Percentiles rank a stretch among this genome's conserved stretches.
Evolutionary conservation across 768 basidiomycete species (phyloP).

Genomic region (Tubosaeta brunneosetosa): DNA sequence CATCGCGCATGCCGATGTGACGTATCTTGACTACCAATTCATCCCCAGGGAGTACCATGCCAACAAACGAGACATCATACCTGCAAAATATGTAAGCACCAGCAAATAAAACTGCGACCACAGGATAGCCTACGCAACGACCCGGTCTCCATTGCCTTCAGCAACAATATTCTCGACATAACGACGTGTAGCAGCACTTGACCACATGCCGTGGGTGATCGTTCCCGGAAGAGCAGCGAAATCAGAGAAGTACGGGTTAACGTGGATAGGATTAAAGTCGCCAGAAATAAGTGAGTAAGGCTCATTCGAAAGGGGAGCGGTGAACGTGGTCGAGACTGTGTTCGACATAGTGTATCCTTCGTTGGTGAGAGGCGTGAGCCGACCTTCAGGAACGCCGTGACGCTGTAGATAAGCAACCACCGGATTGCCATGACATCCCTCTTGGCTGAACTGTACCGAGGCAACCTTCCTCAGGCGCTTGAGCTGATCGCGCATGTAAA

Average conservation of each 20-base stretch:
- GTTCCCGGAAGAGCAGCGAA: constrained; percentile 91
- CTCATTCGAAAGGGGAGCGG: constrained; percentile 86
- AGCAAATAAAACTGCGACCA: not conserved
- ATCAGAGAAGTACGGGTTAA: constrained; percentile 97
- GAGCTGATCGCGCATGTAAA: constrained; percentile 84
- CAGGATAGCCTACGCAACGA: constrained; percentile 63
- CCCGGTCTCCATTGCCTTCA: constrained; percentile 87
- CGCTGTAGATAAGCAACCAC: constrained; percentile 91
- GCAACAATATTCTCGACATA: constrained; percentile 93
- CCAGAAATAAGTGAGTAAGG: constrained; percentile 95
- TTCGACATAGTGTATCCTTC: constrained; percentile 84
- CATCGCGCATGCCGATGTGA: constrained; percentile 88
- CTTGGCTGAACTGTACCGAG: constrained; percentile 79
- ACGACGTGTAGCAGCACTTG: constrained; percentile 88
- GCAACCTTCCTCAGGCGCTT: constrained; percentile 88
- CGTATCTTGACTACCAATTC: constrained; percentile 81
- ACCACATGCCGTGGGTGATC: constrained; percentile 98
- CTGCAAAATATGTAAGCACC: constrained; percentile 33
- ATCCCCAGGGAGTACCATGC: constrained; percentile 93
- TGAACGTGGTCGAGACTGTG: constrained; percentile 61
- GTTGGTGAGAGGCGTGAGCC: constrained; percentile 70
- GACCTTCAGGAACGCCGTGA: constrained; percentile 76
- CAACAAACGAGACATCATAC: constrained; percentile 93
- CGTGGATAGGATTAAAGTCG: constrained; percentile 98
- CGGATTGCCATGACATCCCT: constrained; percentile 89